These are phyloP conservation scores for Phaffia australis DNA, from an alignment of 768 basidiomycete genomes.

Conservation along the genomic window DNA sequence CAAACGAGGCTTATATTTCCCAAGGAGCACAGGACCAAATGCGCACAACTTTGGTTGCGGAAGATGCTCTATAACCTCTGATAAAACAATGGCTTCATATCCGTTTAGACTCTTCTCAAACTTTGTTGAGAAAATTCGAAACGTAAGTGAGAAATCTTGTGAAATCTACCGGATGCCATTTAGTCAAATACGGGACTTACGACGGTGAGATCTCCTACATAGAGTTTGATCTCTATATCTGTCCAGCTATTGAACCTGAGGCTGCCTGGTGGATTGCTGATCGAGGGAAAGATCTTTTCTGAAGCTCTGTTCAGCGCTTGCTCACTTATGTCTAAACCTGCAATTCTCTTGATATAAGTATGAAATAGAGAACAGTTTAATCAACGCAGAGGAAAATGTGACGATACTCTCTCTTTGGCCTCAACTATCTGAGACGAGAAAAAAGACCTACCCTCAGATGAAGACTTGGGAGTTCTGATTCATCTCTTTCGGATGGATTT, in stretches of 20 bases:
- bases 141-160: no score
- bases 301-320: constrained; percentile 32
- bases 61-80: constrained; percentile 39
- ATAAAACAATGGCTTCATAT: constrained; percentile 36
- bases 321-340: constrained; percentile 35
- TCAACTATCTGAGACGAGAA: neutral
- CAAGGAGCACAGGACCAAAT: constrained; percentile 37
- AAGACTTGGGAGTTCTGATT: constrained; percentile 27
- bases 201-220: constrained; percentile 17
- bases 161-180: neutral
- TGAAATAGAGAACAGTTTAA: neutral
- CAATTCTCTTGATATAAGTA: constrained; percentile 30
- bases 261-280: neutral
- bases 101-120: constrained; percentile 35
- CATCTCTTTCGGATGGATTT: neutral
- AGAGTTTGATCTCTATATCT: constrained; percentile 6
- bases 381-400: neutral
- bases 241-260: constrained; percentile 5
- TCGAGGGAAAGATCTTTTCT: constrained; percentile 28
- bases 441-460: constrained; percentile 33
- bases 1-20: constrained; percentile 36
- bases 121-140: constrained; percentile 6
- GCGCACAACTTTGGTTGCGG: constrained; percentile 33
- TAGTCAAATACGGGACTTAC: neutral
- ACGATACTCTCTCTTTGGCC: neutral